Percentiles rank a stretch among this genome's conserved stretches.
Conservation (phyloP, 2,329 filamentous ascomycete genomes). For the Colletotrichum eleusines region DNA sequence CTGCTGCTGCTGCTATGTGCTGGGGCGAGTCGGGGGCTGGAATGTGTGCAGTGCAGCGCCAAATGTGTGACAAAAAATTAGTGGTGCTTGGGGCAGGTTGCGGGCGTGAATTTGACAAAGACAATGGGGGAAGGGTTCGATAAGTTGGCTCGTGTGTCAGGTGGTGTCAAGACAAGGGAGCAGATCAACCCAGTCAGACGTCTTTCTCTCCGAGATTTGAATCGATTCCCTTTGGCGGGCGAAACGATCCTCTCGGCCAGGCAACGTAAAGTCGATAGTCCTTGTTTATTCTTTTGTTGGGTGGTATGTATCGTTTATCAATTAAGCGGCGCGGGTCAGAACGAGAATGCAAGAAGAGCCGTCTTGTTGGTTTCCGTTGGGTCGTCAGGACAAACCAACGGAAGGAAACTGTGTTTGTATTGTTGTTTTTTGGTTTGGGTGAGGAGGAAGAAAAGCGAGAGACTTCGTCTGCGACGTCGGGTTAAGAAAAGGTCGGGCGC, state of each 20-base stretch:
- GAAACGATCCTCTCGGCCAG: background rate
- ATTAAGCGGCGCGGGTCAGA: conserved; percentile 19
- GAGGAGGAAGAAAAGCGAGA: conserved; percentile 19
- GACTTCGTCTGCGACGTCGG: conserved; percentile 38
- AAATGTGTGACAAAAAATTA: conserved; percentile 28
- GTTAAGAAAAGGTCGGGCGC: conserved; percentile 34
- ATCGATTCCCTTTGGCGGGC: background rate
- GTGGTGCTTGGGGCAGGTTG: conserved; percentile 23
- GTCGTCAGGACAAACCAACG: conserved; percentile 25
- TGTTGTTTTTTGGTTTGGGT: conserved; percentile 19
- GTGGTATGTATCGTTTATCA: conserved; percentile 27
- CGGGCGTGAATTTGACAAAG: conserved; percentile 32
- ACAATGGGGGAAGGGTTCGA: conserved; percentile 25
- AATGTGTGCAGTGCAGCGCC: conserved; percentile 35
- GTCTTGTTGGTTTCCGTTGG: conserved; percentile 8
- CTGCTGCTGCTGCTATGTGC: conserved; percentile 3
- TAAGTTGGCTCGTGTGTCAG: conserved; percentile 36
- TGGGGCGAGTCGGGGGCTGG: conserved; percentile 11
- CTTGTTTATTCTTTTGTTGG: background rate
- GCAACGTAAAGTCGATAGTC: background rate
- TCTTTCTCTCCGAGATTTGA: background rate
- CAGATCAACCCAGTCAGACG: conserved; percentile 17
- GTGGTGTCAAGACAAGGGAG: conserved; percentile 32
- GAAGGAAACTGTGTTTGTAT: conserved; percentile 10
- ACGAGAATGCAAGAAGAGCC: background rate